These are phyloP conservation scores for Decorospora gaudefroyi DNA, from an alignment of 2,329 filamentous ascomycete genomes.

Conservation along the genomic window DNA sequence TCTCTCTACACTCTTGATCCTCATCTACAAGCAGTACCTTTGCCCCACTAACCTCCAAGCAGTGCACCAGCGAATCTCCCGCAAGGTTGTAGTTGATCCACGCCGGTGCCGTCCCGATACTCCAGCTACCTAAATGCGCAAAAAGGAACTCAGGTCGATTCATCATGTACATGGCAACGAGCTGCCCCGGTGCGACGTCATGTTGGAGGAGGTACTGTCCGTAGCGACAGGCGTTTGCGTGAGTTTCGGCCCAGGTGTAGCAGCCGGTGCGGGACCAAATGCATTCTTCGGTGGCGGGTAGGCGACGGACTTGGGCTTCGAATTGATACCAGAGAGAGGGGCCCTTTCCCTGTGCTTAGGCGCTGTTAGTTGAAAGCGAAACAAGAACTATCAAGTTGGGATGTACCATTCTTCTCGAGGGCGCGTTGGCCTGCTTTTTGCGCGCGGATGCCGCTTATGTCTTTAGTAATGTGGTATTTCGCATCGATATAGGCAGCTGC, in stretches of 20 bases:
- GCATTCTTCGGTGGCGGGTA: slow-evolving; percentile 58
- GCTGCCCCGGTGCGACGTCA: slow-evolving; percentile 62
- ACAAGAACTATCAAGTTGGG: background rate
- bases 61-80: slow-evolving; percentile 68
- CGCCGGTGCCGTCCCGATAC: slow-evolving; percentile 69
- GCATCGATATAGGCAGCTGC: slow-evolving; percentile 68
- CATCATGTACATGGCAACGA: slow-evolving; percentile 68
- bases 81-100: slow-evolving; percentile 73
- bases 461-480: slow-evolving; percentile 68
- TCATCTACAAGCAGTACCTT: slow-evolving; percentile 55
- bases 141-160: slow-evolving; percentile 71
- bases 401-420: slow-evolving; percentile 56
- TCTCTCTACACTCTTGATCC: slow-evolving; percentile 56
- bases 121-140: slow-evolving; percentile 66
- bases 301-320: slow-evolving; percentile 58
- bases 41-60: slow-evolving; percentile 62
- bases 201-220: slow-evolving; percentile 45
- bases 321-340: slow-evolving; percentile 69
- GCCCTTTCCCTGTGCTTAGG: slow-evolving; percentile 50
- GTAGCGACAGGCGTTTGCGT: slow-evolving; percentile 49
- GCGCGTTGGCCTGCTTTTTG: slow-evolving; percentile 52
- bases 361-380: slow-evolving; percentile 4
- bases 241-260: slow-evolving; percentile 47
- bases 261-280: slow-evolving; percentile 69
- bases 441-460: slow-evolving; percentile 57